Conservation (phyloP, 1,284 basidiomycete species). For the Inonotus hispidus region DNA sequence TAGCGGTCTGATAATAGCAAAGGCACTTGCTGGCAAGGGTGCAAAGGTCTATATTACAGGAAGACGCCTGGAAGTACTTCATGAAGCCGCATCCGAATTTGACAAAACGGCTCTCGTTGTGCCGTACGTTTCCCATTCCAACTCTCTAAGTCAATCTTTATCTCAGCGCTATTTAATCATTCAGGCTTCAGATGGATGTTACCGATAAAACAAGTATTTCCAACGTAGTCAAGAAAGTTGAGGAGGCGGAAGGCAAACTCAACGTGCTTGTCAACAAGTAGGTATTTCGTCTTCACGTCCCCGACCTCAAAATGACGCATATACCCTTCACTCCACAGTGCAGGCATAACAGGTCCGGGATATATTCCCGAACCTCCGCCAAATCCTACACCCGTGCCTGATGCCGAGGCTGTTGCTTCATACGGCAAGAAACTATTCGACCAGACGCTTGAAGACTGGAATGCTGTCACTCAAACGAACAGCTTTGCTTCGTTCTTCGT, state of each 20-base stretch:
- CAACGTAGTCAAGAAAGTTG: conserved; percentile 39
- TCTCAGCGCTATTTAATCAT: neutral
- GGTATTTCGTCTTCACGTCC: conserved; percentile 54
- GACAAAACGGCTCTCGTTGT: conserved; percentile 32
- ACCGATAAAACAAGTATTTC: conserved; percentile 64
- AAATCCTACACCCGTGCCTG: neutral
- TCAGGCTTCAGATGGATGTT: conserved; percentile 62
- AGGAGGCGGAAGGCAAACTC: conserved; percentile 53
- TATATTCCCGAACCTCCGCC: neutral
- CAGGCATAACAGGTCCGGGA: neutral
- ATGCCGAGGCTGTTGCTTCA: conserved; percentile 7
- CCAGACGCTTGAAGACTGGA: conserved; percentile 28
- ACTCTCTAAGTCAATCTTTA: conserved; percentile 1
- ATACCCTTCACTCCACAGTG: neutral
- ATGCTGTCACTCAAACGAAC: conserved; percentile 24
- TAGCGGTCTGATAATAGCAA: conserved; percentile 61
- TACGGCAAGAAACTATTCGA: conserved; percentile 27
- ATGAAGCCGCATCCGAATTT: conserved; percentile 41
- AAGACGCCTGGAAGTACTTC: conserved; percentile 56
- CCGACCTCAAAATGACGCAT: conserved; percentile 48
- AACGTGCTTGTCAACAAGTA: conserved; percentile 81
- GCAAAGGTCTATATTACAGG: conserved; percentile 81
- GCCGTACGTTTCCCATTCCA: conserved; percentile 3
- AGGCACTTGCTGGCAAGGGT: conserved; percentile 69
- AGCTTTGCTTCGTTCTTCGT: conserved; percentile 29